A percentile compares a stretch with the other conserved stretches of the same genome.
These are phyloP conservation scores for Xylariaceae sp. DNA, from an alignment of 2,329 filamentous ascomycete genomes.

Conservation along the genomic window DNA sequence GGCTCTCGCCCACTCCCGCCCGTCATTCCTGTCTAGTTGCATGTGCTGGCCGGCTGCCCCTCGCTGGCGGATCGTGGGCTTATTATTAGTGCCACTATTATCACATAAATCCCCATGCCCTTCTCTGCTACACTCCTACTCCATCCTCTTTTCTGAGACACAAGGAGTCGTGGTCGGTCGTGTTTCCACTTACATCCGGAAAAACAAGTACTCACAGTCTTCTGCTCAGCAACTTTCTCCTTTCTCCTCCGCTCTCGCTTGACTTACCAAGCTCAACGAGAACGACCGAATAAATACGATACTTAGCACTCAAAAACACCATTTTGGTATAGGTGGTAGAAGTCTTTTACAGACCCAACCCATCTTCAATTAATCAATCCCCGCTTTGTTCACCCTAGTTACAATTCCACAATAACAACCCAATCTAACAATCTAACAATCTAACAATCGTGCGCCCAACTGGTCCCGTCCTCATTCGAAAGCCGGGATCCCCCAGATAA, in stretches of 20 bases:
- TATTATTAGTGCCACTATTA: constrained; percentile 30
- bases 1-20: constrained; percentile 29
- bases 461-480: constrained; percentile 24
- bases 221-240: background rate
- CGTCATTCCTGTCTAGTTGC: constrained; percentile 22
- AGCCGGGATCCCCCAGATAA: constrained; percentile 27
- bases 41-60: constrained; percentile 19
- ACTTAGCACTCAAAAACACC: background rate
- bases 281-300: background rate
- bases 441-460: constrained; percentile 39
- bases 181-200: constrained; percentile 19
- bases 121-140: constrained; percentile 23
- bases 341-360: background rate
- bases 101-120: constrained; percentile 31
- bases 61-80: constrained; percentile 30
- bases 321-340: background rate
- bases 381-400: constrained; percentile 25
- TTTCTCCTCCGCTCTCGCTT: background rate
- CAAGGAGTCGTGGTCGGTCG: constrained; percentile 27
- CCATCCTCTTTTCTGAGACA: constrained; percentile 26
- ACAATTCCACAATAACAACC: constrained; percentile 31
- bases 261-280: background rate
- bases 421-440: no score
- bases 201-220: constrained; percentile 17
- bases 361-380: constrained; percentile 10